Evolutionary conservation across 331 rosid species (phyloP), one percentile per base, ranked within the genome.

Genomic region (Malus hybrid): DNA sequence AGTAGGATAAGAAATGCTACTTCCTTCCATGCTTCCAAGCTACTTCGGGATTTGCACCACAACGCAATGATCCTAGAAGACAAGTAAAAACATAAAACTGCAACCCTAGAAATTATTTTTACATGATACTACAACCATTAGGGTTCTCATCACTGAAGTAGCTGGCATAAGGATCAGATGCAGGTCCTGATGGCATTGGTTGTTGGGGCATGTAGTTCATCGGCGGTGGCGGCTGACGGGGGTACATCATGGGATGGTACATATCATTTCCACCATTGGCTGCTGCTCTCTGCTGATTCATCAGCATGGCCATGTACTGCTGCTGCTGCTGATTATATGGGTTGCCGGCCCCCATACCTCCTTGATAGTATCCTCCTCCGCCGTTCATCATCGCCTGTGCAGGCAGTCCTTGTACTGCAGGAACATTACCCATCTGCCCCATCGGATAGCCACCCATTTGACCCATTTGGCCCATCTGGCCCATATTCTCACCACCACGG

Each of bases 351-450:
- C 12, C 88, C 6, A 20, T n/a, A 59, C 29, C 64, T 6, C 96
- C 96, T 69, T 72, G 96, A 67, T 87, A 83, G 46, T 92, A 92
- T 7, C 97, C 93, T 16, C 86, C 82, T n/a, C 85, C 82, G 22
- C 83, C 76, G 27, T 79, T 87, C 91, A 92, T 85, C 42, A 88
- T 85, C 0, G 87, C 83, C 4, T 78, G 69, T 0, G 94, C 93
- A 8, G 99, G 97, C 67, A 92, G 75, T 11, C 97, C 99, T 80
- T 81, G 99, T 15, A 92, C 93, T 0, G 99, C 97, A 33, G 96
- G 88, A 19, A 81, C 33, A 72, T 80, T 84, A 42, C 86, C 83
- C 86, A 84, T 82, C 16, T 61, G 81, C 20, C 61, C 79, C 84
- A 86, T 86, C 32, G 82, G 80, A 63, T 76, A 79, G 36, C 75